A percentile compares a stretch with the other conserved stretches of the same genome.
Conservation (phyloP, 257 asterid genomes). For the Scutellaria minor region DNA sequence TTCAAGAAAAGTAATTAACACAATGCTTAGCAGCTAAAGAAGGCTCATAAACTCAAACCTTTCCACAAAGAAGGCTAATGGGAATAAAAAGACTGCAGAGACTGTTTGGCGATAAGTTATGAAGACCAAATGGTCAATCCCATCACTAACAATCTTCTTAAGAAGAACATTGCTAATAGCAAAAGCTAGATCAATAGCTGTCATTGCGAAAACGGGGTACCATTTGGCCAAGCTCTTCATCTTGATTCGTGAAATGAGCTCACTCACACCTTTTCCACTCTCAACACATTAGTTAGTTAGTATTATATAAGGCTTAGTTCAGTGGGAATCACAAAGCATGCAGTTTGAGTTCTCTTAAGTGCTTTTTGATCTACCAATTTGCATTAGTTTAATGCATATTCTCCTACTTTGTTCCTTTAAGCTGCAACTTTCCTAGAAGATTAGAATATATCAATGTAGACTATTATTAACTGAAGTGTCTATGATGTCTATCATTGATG, state of each 20-base stretch:
- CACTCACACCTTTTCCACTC: too few species aligned
- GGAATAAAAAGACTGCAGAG: constrained; percentile 64
- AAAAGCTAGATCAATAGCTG: constrained; percentile 57
- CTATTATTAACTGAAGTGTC: constrained; percentile 25
- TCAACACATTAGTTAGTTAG: too few species aligned
- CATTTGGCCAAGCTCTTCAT: constrained; percentile 55
- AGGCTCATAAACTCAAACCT: constrained; percentile 43
- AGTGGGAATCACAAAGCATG: constrained; percentile 25
- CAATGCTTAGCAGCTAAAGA: neutral
- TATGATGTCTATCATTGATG: neutral
- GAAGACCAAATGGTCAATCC: constrained; percentile 67
- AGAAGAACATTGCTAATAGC: constrained; percentile 71
- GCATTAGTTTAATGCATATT: constrained; percentile 45
- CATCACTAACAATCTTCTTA: constrained; percentile 57
- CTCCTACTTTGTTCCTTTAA: constrained; percentile 15
- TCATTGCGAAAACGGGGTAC: constrained; percentile 61
- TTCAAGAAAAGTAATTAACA: neutral
- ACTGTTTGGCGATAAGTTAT: constrained; percentile 73
- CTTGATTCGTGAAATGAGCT: neutral
- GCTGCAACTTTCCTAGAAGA: constrained; percentile 24
- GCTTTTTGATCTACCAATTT: constrained; percentile 22
- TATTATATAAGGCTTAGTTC: constrained; percentile 32
- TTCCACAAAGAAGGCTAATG: constrained; percentile 65
- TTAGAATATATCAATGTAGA: constrained; percentile 32
- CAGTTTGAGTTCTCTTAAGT: constrained; percentile 24